Evolutionary conservation across 2,329 filamentous ascomycete genomes (phyloP), one percentile per base, ranked within the genome.

Genomic region (Stagonosporopsis tanaceti): DNA sequence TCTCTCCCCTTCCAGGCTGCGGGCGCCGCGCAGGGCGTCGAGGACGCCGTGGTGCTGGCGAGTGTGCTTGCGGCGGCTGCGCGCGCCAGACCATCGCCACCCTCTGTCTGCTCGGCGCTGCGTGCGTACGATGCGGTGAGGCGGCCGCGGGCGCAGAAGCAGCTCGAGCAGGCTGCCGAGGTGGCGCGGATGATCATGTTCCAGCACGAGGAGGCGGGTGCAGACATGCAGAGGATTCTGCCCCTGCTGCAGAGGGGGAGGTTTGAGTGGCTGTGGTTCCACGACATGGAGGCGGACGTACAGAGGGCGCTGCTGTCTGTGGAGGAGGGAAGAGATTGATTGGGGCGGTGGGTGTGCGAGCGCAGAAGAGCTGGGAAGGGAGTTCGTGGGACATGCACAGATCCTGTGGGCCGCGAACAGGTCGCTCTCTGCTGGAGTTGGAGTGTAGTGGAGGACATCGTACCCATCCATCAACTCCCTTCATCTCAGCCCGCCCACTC

Each of bases 21-120:
- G 1, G 71, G 71, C 7, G 71, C 69, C n/a, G 69, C 66, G 22
- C 64, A 68, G 51, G 62, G 66, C 35, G 55, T 73, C 17, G 71
- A 73, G 63, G 71, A 73, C 57, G 62, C 68, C 2, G 56, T 72
- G 12, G 51, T 73, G 11, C 60, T 73, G 1, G 66, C 67, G 1
- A 59, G 55, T 12, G 55, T 72, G 2, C 53, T 71, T n/a, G 60
- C 34, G 48, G 17, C 48, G 9, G 11, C 50, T 25, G 11, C 32
- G 28, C 1, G 28, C 7, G 8, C 8, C 28, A 12, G 8, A 27
- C 5, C 25, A 27, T 27, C 6, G 5, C 25, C 25, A 27, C 25
- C 25, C 6, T 27, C 25, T 27, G 25, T 27, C 25, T 8, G 8
- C 25, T 27, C 25, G 5, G 25, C 28, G 28, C 28, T 72, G 44